Percentiles rank a stretch among this genome's conserved stretches.
phyloP scores from a whole-genome alignment of 2,329 filamentous ascomycete genomes.

The Phoma sp. region DNA sequence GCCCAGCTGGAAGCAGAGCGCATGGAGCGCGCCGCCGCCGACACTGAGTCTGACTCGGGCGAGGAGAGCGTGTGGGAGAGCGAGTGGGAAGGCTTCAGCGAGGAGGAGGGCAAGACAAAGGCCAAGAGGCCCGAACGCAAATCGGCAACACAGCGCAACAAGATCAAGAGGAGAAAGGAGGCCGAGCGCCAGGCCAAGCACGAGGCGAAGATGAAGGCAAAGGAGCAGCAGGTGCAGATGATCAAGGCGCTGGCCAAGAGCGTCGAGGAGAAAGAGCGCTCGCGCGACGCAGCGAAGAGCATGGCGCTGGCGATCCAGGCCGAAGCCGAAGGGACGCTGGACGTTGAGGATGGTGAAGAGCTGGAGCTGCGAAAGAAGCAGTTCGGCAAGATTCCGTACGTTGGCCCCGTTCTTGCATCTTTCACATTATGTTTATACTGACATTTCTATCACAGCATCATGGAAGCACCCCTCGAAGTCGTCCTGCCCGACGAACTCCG shows the following conservation, averaged over 20 bases:
- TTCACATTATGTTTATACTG: background rate
- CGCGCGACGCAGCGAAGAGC: conserved; percentile 33
- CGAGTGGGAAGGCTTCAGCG: conserved; percentile 67
- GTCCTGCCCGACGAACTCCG: conserved; percentile 58
- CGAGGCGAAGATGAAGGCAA: conserved; percentile 75
- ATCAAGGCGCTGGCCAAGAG: conserved; percentile 74
- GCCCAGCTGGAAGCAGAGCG: conserved; percentile 71
- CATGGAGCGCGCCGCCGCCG: conserved; percentile 72
- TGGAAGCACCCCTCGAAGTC: conserved; percentile 65
- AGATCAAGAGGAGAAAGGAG: conserved; percentile 85
- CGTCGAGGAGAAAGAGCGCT: conserved; percentile 64
- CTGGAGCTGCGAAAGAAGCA: conserved; percentile 68
- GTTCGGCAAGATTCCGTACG: conserved; percentile 68
- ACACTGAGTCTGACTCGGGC: conserved; percentile 76
- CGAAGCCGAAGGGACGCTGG: conserved; percentile 31
- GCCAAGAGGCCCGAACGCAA: conserved; percentile 83
- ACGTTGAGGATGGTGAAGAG: conserved; percentile 47
- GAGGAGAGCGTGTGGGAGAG: conserved; percentile 96
- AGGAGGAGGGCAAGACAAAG: conserved; percentile 61
- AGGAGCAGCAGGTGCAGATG: conserved; percentile 72
- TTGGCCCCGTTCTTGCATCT: conserved; percentile 4
- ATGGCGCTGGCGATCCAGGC: conserved; percentile 29
- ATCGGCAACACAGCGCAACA: conserved; percentile 85
- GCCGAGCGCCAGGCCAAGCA: conserved; percentile 78
- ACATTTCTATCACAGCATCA: conserved; percentile 57